These are phyloP conservation scores for Martensiomyces pterosporus DNA, from an alignment of 192 early-diverging fungal genomes.

Conservation along the genomic window DNA sequence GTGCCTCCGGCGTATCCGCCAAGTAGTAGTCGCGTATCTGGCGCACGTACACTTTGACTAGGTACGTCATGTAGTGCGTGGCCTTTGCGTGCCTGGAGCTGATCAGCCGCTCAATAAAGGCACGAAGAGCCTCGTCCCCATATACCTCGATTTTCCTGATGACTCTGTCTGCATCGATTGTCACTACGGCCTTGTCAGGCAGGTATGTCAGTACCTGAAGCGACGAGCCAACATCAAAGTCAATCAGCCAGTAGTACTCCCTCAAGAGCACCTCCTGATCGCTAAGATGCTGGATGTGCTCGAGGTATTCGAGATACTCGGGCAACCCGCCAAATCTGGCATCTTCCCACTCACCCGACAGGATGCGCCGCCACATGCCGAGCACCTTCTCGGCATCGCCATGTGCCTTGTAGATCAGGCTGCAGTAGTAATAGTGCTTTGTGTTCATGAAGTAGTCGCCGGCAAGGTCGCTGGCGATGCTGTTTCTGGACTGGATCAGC, in stretches of 20 bases:
- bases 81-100: slow-evolving; percentile 20
- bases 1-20: neutral
- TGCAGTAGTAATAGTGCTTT: slow-evolving; percentile 32
- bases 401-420: slow-evolving; percentile 28
- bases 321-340: slow-evolving; percentile 27
- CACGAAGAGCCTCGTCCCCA: slow-evolving; percentile 15
- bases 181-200: slow-evolving; percentile 12
- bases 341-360: slow-evolving; percentile 18
- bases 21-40: slow-evolving; percentile 23
- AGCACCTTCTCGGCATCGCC: slow-evolving; percentile 14
- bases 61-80: slow-evolving; percentile 38
- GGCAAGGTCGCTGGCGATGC: slow-evolving; percentile 20
- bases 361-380: slow-evolving; percentile 30
- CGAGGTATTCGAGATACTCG: slow-evolving; percentile 34
- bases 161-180: slow-evolving; percentile 28
- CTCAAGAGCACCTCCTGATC: slow-evolving; percentile 11
- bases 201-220: slow-evolving; percentile 14
- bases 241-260: slow-evolving; percentile 34
- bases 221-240: slow-evolving; percentile 10
- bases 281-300: slow-evolving; percentile 6
- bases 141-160: slow-evolving; percentile 13
- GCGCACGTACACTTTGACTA: slow-evolving; percentile 40
- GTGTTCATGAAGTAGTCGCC: slow-evolving; percentile 14
- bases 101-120: slow-evolving; percentile 43
- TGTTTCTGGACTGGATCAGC: slow-evolving; percentile 7